Conservation (phyloP, 1,139 yeast genomes). For the Schwanniomyces etchellsii region DNA sequence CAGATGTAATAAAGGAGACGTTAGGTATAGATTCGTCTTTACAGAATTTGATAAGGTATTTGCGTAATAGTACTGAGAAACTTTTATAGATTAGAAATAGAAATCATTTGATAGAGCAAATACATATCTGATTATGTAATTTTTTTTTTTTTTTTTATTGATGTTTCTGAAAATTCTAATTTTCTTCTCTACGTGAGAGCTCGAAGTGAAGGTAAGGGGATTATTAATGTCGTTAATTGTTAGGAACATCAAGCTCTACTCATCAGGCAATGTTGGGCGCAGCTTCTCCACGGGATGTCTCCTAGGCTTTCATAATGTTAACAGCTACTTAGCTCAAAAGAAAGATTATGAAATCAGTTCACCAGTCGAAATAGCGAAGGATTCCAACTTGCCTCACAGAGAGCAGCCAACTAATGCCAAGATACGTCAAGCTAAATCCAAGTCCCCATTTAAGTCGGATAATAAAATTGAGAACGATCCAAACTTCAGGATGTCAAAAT, state of each 20-base stretch:
- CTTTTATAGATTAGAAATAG: not conserved
- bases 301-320: slow-evolving; percentile 10
- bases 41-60: slow-evolving; percentile 43
- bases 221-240: no score
- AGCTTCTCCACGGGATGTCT: no score
- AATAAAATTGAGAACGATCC: slow-evolving; percentile 54
- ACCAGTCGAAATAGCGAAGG: slow-evolving; percentile 42
- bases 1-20: slow-evolving; percentile 43
- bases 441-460: slow-evolving; percentile 46
- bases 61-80: no score
- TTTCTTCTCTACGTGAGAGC: slow-evolving; percentile 2
- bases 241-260: no score
- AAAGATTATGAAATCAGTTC: slow-evolving; percentile 24
- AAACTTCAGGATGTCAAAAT: slow-evolving; percentile 52
- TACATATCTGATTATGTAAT: slow-evolving; percentile 1
- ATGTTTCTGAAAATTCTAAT: not conserved
- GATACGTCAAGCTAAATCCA: slow-evolving; percentile 38
- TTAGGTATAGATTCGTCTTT: slow-evolving; percentile 60
- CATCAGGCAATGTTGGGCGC: no score
- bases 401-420: slow-evolving; percentile 34
- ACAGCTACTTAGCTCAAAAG: slow-evolving; percentile 15
- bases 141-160: slow-evolving; percentile 1
- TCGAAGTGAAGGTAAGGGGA: no score
- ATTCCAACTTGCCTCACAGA: slow-evolving; percentile 43
- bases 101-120: no score